Evolutionary conservation across 73 alveolate genomes (phyloP).

Genomic region (Uronychia setigera): DNA sequence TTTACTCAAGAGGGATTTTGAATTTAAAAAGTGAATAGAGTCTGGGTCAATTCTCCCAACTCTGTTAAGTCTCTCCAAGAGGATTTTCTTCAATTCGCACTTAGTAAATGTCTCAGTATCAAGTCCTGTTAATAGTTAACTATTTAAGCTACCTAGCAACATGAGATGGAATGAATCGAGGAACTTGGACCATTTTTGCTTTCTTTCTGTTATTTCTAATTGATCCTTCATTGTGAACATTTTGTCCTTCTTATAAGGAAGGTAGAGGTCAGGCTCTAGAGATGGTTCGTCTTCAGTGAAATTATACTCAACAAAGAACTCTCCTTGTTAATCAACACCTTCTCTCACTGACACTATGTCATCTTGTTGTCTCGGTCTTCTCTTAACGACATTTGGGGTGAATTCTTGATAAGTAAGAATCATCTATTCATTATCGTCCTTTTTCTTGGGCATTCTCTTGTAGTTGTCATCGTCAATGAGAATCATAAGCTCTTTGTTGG

Average conservation of each 20-base stretch:
- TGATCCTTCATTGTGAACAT: slow-evolving; percentile 3
- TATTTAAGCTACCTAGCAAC: not conserved
- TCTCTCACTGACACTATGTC: not conserved
- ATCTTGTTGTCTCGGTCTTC: not conserved
- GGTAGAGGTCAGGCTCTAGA: not conserved
- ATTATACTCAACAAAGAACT: not conserved
- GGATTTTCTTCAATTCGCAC: not conserved
- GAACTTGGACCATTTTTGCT: slow-evolving; percentile 2
- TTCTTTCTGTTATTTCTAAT: not conserved
- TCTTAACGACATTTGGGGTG: not conserved
- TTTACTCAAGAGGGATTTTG: not conserved
- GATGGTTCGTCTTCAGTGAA: not conserved
- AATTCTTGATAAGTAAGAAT: not conserved
- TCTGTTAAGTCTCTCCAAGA: not conserved
- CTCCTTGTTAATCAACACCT: not conserved
- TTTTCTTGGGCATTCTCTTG: not conserved
- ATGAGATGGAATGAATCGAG: slow-evolving; percentile 1
- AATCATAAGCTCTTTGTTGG: not conserved
- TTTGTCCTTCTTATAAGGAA: not conserved
- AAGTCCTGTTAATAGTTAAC: not conserved
- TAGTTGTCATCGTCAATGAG: slow-evolving; percentile 1
- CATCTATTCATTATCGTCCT: not conserved
- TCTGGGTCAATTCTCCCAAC: not conserved
- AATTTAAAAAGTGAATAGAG: not conserved
- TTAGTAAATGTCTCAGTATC: not conserved